These are phyloP conservation scores for Scolecobasidium constrictum DNA, from an alignment of 2,329 filamentous ascomycete genomes.

Conservation along the genomic window DNA sequence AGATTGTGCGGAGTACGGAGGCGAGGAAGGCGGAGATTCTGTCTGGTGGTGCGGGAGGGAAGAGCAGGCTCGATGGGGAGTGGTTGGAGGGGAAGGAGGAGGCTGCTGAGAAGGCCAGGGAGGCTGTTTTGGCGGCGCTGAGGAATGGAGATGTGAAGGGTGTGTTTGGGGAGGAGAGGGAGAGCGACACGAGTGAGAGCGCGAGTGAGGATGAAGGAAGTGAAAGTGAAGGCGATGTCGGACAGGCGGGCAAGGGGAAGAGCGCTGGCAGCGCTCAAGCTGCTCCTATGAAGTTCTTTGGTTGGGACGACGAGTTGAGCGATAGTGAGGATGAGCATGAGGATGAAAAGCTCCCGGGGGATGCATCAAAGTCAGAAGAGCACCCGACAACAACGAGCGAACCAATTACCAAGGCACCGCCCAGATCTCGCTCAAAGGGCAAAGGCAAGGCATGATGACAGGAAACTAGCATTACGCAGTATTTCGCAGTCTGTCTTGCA, in stretches of 20 bases:
- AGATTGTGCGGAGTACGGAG: conserved; percentile 78
- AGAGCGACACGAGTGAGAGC: conserved; percentile 24
- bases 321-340: conserved; percentile 36
- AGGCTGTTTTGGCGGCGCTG: conserved; percentile 62
- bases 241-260: conserved; percentile 12
- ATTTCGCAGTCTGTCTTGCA: no score
- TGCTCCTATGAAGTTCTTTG: conserved; percentile 48
- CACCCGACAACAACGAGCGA: no score
- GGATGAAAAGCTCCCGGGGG: no score
- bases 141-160: conserved; percentile 42
- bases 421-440: no score
- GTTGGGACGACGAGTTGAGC: conserved; percentile 61
- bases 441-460: no score
- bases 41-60: conserved; percentile 52
- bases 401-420: no score
- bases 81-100: conserved; percentile 97
- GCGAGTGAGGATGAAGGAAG: conserved; percentile 12
- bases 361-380: no score
- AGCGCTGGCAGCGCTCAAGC: conserved; percentile 15
- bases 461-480: no score
- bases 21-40: conserved; percentile 72
- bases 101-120: conserved; percentile 68
- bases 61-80: conserved; percentile 62
- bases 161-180: conserved; percentile 29
- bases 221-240: conserved; percentile 11